Evolutionary conservation across 257 asterid genomes (phyloP).

Genomic region (Solanum virginianum): DNA sequence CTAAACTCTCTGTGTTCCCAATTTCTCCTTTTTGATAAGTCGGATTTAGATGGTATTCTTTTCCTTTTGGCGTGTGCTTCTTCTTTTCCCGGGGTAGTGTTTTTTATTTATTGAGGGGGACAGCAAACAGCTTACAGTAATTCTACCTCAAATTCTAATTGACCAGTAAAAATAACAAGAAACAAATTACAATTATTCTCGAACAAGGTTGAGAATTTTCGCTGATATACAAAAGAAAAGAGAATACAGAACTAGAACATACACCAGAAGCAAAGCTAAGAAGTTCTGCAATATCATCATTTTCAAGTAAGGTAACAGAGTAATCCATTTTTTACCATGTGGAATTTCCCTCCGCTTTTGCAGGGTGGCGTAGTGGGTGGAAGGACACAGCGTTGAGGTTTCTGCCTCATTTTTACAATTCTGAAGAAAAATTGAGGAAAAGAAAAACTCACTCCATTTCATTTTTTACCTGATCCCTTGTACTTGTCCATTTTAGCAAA

Average conservation of each 20-base stretch:
- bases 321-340: not conserved
- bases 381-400: not conserved
- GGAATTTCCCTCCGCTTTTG: not conserved
- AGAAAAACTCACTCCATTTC: not conserved
- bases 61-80: not conserved
- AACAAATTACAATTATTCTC: not conserved
- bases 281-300: not conserved
- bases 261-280: not conserved
- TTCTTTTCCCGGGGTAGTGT: not conserved
- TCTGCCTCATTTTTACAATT: not conserved
- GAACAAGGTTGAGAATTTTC: not conserved
- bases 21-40: not conserved
- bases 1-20: not conserved
- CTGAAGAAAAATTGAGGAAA: not conserved
- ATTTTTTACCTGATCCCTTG: not conserved
- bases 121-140: not conserved
- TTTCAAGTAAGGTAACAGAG: not conserved
- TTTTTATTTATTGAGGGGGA: not conserved
- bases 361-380: not conserved
- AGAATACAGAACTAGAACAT: not conserved
- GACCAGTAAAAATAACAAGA: not conserved
- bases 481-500: not conserved
- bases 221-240: not conserved
- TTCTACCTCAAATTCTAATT: not conserved
- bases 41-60: not conserved